Percentiles rank a stretch among this genome's conserved stretches.
These are phyloP conservation scores for Phaffomyces antillensis DNA, from an alignment of 805 yeast genomes.

Conservation along the genomic window DNA sequence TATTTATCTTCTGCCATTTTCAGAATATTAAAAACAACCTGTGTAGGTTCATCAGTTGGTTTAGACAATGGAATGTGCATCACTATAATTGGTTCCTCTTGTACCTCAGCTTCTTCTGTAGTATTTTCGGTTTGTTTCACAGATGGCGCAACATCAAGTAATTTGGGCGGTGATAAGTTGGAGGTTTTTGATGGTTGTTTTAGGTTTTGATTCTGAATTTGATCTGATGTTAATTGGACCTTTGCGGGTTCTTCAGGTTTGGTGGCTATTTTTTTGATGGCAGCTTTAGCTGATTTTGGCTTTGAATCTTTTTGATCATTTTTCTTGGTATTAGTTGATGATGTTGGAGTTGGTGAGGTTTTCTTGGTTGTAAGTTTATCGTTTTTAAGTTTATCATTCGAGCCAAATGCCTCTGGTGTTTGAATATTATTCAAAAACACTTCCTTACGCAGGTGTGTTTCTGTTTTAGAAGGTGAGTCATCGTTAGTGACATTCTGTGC, in stretches of 20 bases:
- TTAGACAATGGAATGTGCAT: slow-evolving; percentile 45
- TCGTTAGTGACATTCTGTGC: neutral
- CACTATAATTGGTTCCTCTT: slow-evolving; percentile 43
- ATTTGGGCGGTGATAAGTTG: slow-evolving; percentile 15
- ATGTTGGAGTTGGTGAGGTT: neutral
- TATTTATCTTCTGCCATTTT: slow-evolving; percentile 76
- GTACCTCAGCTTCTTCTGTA: neutral
- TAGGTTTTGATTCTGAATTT: slow-evolving; percentile 15
- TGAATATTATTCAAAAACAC: too few species aligned
- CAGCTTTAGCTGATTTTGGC: neutral
- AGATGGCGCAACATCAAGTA: slow-evolving; percentile 10
- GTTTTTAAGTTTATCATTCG: too few species aligned
- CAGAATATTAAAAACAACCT: slow-evolving; percentile 63
- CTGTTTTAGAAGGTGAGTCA: neutral
- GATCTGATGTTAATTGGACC: slow-evolving; percentile 10
- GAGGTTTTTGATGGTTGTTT: slow-evolving; percentile 14
- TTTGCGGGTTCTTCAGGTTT: slow-evolving; percentile 1
- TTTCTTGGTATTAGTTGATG: neutral
- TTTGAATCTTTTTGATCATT: neutral
- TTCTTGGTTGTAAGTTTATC: neutral
- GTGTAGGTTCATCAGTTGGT: slow-evolving; percentile 46
- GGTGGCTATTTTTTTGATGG: neutral
- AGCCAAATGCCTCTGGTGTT: neutral
- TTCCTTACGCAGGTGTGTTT: neutral
- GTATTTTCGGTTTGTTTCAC: neutral